Conservation (phyloP, 768 basidiomycete genomes). For the Tylopilus sp. region DNA sequence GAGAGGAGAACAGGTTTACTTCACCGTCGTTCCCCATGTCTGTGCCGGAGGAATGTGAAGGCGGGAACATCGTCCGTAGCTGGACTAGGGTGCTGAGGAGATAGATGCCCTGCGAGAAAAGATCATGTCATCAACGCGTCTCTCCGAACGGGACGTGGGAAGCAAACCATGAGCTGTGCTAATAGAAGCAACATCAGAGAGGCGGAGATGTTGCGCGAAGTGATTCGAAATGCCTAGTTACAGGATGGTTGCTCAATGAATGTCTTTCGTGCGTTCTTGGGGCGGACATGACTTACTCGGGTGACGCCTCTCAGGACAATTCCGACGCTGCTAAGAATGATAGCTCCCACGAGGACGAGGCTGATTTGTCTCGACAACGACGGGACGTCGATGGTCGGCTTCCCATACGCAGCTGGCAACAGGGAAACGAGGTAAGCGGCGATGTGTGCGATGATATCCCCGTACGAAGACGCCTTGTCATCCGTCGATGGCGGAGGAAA, state of each 20-base stretch:
- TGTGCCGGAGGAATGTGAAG: slow-evolving; percentile 30
- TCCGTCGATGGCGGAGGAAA: slow-evolving; percentile 31
- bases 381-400: slow-evolving; percentile 32
- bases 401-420: slow-evolving; percentile 32
- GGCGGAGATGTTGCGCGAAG: slow-evolving; percentile 66
- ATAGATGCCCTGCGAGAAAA: slow-evolving; percentile 63
- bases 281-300: slow-evolving; percentile 37
- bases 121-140: not conserved
- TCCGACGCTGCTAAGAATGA: slow-evolving; percentile 71
- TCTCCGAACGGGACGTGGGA: slow-evolving; percentile 11
- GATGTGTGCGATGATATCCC: slow-evolving; percentile 39
- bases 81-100: slow-evolving; percentile 81
- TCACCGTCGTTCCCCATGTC: slow-evolving; percentile 9
- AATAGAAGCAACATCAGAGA: slow-evolving; percentile 74
- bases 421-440: slow-evolving; percentile 41
- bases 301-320: slow-evolving; percentile 68
- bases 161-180: slow-evolving; percentile 75
- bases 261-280: not conserved
- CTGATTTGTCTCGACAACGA: slow-evolving; percentile 56
- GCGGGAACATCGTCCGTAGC: slow-evolving; percentile 76
- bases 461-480: slow-evolving; percentile 42
- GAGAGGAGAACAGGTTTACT: slow-evolving; percentile 62
- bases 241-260: not conserved
- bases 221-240: slow-evolving; percentile 56
- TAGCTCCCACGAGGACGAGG: slow-evolving; percentile 67